Conservation (phyloP, 169 alveolate species). For the Plasmodium ovale region DNA sequence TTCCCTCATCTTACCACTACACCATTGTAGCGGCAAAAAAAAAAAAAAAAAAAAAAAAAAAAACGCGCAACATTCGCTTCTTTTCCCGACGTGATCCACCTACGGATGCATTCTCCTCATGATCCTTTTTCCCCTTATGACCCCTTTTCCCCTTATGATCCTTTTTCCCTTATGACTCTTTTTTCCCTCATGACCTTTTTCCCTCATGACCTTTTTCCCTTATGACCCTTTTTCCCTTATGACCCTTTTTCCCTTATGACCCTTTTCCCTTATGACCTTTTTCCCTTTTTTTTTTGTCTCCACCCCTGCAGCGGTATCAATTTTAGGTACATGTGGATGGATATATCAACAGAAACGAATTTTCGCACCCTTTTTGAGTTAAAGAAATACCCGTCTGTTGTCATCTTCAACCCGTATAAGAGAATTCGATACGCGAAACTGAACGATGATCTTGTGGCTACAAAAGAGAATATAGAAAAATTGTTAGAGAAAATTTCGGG, state of each 20-base stretch:
- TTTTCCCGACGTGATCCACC: too few relatives aligned
- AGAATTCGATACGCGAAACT: slow-evolving; percentile 84
- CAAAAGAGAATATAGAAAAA: slow-evolving; percentile 81
- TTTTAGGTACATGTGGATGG: slow-evolving; percentile 92
- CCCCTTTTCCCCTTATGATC: too few relatives aligned
- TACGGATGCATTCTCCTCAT: too few relatives aligned
- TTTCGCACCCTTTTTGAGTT: slow-evolving; percentile 83
- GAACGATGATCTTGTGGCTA: slow-evolving; percentile 84
- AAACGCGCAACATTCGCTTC: too few relatives aligned
- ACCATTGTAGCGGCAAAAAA: neutral
- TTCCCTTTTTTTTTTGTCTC: neutral
- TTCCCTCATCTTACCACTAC: too few relatives aligned
- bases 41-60: neutral
- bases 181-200: neutral
- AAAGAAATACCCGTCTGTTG: slow-evolving; percentile 87
- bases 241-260: neutral
- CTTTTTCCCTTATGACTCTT: too few relatives aligned
- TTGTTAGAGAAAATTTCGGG: slow-evolving; percentile 89
- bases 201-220: neutral
- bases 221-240: neutral
- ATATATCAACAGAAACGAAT: slow-evolving; percentile 83
- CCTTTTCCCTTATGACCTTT: neutral
- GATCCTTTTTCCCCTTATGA: too few relatives aligned
- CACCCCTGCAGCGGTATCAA: slow-evolving; percentile 79
- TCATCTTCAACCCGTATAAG: slow-evolving; percentile 88